These are phyloP conservation scores for Asclepias syriaca DNA, from an alignment of 257 asterid species.

Conservation along the genomic window DNA sequence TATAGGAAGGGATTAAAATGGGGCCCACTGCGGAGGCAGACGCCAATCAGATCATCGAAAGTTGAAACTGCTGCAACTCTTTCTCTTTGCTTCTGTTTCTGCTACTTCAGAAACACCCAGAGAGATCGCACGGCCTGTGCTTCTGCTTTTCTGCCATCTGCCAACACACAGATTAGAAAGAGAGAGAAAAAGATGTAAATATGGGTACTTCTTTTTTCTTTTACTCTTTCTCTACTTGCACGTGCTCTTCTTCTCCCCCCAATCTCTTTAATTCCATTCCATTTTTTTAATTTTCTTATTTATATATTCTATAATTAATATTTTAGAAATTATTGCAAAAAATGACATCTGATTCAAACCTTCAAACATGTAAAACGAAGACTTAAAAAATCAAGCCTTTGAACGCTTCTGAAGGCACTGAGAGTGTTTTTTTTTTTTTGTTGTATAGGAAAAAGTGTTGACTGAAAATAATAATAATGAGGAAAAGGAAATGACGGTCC, in stretches of 20 bases:
- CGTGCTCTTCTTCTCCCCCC: not conserved
- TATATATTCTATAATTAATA: no score
- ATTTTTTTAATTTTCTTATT: no score
- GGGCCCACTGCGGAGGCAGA: not conserved
- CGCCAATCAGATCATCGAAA: slow-evolving; percentile 13
- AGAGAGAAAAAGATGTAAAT: not conserved
- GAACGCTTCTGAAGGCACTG: no score
- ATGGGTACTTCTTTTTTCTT: not conserved
- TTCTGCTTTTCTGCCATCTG: not conserved
- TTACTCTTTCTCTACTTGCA: slow-evolving; percentile 3
- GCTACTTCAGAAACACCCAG: not conserved
- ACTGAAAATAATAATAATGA: not conserved
- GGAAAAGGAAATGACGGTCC: not conserved
- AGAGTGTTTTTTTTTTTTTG: no score
- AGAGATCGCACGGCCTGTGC: not conserved
- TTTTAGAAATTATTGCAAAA: no score
- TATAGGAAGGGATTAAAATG: not conserved
- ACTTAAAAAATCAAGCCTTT: no score
- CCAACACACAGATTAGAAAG: not conserved
- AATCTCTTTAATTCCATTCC: no score
- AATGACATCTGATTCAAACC: no score
- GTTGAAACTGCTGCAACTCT: not conserved
- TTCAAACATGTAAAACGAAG: no score
- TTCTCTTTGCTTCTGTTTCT: not conserved
- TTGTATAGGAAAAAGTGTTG: no score